Evolutionary conservation across 176 grass and related monocot genomes (phyloP).

Genomic region (Eragrostis nindensis): DNA sequence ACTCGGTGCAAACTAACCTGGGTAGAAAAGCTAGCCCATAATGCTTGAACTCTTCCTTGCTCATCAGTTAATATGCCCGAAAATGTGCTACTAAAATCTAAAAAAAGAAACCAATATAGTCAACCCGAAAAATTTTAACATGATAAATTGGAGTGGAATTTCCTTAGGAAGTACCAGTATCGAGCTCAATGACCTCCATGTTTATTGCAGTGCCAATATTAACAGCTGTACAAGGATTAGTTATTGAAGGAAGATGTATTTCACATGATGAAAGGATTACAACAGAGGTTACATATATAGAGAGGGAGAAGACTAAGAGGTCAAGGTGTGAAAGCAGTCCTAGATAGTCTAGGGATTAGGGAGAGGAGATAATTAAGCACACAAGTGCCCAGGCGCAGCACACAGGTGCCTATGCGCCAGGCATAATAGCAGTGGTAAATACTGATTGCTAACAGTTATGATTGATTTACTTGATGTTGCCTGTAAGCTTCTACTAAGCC

Average conservation of each 20-base stretch:
- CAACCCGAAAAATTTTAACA: conserved; percentile 7
- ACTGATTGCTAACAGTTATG: too few relatives aligned
- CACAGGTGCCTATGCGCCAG: too few relatives aligned
- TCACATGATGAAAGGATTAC: too few relatives aligned
- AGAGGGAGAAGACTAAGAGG: too few relatives aligned
- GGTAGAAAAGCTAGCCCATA: conserved; percentile 99
- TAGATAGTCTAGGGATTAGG: too few relatives aligned
- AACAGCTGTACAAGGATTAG: conserved; percentile 96
- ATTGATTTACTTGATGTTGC: conserved; percentile 99
- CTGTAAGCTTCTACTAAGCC: conserved; percentile 96
- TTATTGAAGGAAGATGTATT: too few relatives aligned
- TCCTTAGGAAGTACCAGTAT: conserved; percentile 74
- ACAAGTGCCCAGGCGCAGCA: too few relatives aligned
- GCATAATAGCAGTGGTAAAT: too few relatives aligned
- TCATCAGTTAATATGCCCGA: conserved; percentile 97
- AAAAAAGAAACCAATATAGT: conserved; percentile 35
- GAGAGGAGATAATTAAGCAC: too few relatives aligned
- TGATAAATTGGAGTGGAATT: neutral
- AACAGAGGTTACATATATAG: too few relatives aligned
- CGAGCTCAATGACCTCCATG: conserved; percentile 99
- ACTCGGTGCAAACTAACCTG: conserved; percentile 70
- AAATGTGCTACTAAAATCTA: conserved; percentile 98
- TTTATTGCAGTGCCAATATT: conserved; percentile 99
- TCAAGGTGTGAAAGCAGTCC: too few relatives aligned
- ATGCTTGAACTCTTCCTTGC: conserved; percentile 95